A percentile compares a stretch with the other conserved stretches of the same genome.
Evolutionary conservation across 2,329 filamentous ascomycete genomes (phyloP).

Genomic region (Lasiodiplodia sp.): DNA sequence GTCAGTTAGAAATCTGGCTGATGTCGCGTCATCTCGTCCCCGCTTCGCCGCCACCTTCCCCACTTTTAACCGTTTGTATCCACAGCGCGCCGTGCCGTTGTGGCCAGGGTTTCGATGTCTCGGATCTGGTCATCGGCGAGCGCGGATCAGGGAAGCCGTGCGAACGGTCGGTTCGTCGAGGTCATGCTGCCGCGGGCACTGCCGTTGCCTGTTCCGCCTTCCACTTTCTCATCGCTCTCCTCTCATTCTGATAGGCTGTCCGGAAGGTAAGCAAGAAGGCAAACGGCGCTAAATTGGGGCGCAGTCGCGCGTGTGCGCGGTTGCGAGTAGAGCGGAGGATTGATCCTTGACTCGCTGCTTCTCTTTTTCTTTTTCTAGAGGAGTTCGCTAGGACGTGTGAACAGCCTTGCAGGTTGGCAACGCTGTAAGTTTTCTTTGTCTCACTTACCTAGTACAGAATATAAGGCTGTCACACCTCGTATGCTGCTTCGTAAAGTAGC

Average conservation of each 20-base stretch:
- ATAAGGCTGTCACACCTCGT: not conserved
- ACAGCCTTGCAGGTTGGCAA: not conserved
- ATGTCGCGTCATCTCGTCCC: not conserved
- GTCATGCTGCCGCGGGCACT: not conserved
- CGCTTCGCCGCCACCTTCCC: not conserved
- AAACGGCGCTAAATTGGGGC: not conserved
- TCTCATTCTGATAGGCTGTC: not conserved
- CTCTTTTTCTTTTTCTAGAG: not conserved
- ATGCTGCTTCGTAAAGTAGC: not conserved
- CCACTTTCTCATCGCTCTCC: not conserved
- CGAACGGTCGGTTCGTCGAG: not conserved
- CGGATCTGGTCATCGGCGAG: not conserved
- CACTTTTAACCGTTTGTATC: not conserved
- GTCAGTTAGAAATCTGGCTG: not conserved
- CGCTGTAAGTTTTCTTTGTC: not conserved
- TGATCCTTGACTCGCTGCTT: not conserved
- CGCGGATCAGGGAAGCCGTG: not conserved
- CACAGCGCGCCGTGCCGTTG: not conserved
- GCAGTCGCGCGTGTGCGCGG: not conserved
- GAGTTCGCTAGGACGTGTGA: not conserved
- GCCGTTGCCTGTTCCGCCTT: not conserved
- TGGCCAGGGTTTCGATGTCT: not conserved
- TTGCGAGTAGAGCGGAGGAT: not conserved
- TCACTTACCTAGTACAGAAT: not conserved
- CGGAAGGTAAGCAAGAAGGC: not conserved